phyloP scores from a whole-genome alignment of 345 rosid genomes.

The Brassica rapa region DNA sequence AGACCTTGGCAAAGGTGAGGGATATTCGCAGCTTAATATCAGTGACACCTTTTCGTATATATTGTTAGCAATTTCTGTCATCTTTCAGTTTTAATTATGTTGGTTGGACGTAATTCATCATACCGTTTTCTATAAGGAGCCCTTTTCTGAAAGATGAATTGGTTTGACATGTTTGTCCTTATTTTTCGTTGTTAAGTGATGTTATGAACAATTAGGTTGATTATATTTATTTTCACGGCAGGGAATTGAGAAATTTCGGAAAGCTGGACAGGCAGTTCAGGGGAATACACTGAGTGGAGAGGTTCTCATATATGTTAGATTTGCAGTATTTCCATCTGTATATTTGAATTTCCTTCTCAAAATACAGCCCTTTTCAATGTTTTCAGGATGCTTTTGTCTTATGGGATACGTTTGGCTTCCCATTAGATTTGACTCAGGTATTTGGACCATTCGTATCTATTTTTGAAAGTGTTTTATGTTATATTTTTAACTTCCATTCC shows the following conservation, averaged over 20 bases:
- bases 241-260: constrained; percentile 96
- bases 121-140: not conserved
- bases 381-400: constrained; percentile 92
- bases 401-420: constrained; percentile 98
- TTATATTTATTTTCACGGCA: constrained; percentile 37
- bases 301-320: constrained; percentile 44
- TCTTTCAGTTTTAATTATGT: not conserved
- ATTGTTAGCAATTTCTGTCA: constrained; percentile 1
- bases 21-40: not conserved
- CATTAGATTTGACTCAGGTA: constrained; percentile 98
- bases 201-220: constrained; percentile 19
- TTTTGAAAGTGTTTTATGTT: constrained; percentile 4
- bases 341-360: constrained; percentile 4
- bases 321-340: not conserved
- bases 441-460: not conserved
- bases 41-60: not conserved
- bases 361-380: not conserved
- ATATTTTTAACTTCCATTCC: constrained; percentile 20
- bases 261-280: constrained; percentile 79
- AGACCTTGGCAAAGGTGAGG: constrained; percentile 79
- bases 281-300: constrained; percentile 79
- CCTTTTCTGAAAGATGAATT: constrained; percentile 8
- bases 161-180: constrained; percentile 4
- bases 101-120: not conserved
- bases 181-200: not conserved